A percentile compares a stretch with the other conserved stretches of the same genome.
Conservation (phyloP, 495 filamentous ascomycete species). For the Trichoderma virens region DNA sequence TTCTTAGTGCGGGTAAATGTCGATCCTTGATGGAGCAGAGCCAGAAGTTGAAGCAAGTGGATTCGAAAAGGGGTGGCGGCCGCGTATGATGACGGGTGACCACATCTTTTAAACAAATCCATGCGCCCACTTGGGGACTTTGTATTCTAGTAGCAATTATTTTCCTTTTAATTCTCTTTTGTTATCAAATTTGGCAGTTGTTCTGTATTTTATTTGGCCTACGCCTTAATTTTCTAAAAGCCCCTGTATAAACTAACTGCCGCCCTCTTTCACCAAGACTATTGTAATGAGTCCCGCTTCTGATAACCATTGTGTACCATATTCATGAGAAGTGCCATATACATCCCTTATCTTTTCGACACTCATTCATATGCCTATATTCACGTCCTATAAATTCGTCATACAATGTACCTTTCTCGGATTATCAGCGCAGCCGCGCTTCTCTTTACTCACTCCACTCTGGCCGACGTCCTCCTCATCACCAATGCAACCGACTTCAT, state of each 20-base stretch:
- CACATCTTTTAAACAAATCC: neutral
- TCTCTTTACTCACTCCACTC: neutral
- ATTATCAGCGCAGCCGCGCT: neutral
- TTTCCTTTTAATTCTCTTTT: neutral
- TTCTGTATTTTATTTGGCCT: neutral
- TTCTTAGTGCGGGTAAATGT: no score
- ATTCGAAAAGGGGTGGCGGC: neutral
- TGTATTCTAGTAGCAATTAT: neutral
- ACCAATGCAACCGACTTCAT: neutral
- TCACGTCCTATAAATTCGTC: neutral
- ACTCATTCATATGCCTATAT: neutral
- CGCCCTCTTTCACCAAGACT: neutral
- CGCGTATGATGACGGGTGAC: neutral
- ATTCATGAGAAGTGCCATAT: neutral
- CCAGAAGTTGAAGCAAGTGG: neutral
- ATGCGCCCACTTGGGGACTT: neutral
- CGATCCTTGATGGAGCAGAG: neutral
- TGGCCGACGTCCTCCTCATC: neutral
- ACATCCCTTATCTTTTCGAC: neutral
- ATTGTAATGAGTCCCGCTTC: neutral
- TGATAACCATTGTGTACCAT: neutral
- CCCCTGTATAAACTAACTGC: no score
- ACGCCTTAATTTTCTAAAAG: neutral
- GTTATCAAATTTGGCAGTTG: neutral
- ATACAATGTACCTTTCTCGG: neutral